These are phyloP conservation scores for Wolfiporia cocos DNA, from an alignment of 1,284 basidiomycete genomes.

Conservation along the genomic window DNA sequence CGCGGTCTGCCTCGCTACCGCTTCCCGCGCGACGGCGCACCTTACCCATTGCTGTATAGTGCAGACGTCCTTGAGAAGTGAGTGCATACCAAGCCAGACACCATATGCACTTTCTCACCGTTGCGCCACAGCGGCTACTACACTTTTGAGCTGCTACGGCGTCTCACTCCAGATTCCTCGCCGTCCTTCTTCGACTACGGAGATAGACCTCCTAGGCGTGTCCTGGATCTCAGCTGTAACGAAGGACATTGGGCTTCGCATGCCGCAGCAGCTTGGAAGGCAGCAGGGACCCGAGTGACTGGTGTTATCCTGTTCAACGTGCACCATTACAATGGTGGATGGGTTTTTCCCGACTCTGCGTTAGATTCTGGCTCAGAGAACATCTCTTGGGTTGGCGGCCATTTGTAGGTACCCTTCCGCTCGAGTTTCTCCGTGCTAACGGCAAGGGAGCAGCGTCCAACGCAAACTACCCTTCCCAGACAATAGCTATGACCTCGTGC, in stretches of 20 bases:
- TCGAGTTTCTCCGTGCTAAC: conserved; percentile 8
- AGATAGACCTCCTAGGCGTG: conserved; percentile 42
- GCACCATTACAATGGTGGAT: conserved; percentile 25
- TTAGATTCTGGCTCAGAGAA: conserved; percentile 32
- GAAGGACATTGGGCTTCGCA: conserved; percentile 57
- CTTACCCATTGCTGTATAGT: conserved; percentile 63
- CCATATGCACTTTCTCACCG: conserved; percentile 3
- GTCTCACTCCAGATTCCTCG: conserved; percentile 39
- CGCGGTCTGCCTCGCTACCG: conserved; percentile 44
- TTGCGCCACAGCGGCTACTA: conserved; percentile 44
- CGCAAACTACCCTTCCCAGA: conserved; percentile 52
- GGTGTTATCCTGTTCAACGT: conserved; percentile 62
- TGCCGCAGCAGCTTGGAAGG: conserved; percentile 54
- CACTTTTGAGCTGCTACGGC: conserved; percentile 44
- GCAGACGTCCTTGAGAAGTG: conserved; percentile 53
- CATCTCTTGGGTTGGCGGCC: conserved; percentile 48
- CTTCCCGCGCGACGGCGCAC: conserved; percentile 39
- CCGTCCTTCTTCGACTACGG: conserved; percentile 56
- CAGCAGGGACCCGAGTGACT: conserved; percentile 40
- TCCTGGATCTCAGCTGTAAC: conserved; percentile 71
- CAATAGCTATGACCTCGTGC: conserved; percentile 60
- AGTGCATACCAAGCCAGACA: conserved; percentile 23
- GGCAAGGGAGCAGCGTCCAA: conserved; percentile 36
- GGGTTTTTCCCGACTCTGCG: conserved; percentile 13
- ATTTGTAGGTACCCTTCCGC: conserved; percentile 48